Conservation (phyloP, 495 filamentous ascomycete genomes). For the Opeltia flavorubescens region DNA sequence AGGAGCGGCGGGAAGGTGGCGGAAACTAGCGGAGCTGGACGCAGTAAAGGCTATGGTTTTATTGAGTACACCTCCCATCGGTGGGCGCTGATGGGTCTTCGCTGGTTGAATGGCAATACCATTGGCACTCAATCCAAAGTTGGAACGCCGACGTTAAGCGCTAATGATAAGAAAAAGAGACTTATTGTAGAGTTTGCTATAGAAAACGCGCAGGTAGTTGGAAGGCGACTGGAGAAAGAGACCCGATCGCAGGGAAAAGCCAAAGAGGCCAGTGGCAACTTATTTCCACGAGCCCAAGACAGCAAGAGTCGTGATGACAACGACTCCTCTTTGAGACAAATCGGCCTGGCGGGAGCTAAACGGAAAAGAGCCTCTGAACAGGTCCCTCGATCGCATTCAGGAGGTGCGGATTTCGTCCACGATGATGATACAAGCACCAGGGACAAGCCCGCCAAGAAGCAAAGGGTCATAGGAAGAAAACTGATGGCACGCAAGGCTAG, state of each 20-base stretch:
- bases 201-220: constrained; percentile 90
- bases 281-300: background rate
- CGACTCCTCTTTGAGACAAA: too few relatives aligned
- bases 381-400: background rate
- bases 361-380: constrained; percentile 3
- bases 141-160: constrained; percentile 11
- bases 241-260: constrained; percentile 38
- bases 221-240: constrained; percentile 58
- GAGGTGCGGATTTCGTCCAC: background rate
- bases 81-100: constrained; percentile 85
- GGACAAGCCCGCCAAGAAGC: constrained; percentile 44
- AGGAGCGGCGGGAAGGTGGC: constrained; percentile 64
- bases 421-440: constrained; percentile 18
- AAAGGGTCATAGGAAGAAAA: constrained; percentile 56
- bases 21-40: constrained; percentile 58
- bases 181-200: constrained; percentile 96
- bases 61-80: constrained; percentile 93
- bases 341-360: background rate
- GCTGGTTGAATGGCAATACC: constrained; percentile 82
- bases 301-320: constrained; percentile 3
- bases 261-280: constrained; percentile 12
- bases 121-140: constrained; percentile 27
- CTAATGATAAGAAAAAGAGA: constrained; percentile 52
- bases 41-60: constrained; percentile 89
- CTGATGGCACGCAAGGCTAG: constrained; percentile 40